Evolutionary conservation across 2,329 filamentous ascomycete species (phyloP).

Genomic region (Xylariaceae sp.): DNA sequence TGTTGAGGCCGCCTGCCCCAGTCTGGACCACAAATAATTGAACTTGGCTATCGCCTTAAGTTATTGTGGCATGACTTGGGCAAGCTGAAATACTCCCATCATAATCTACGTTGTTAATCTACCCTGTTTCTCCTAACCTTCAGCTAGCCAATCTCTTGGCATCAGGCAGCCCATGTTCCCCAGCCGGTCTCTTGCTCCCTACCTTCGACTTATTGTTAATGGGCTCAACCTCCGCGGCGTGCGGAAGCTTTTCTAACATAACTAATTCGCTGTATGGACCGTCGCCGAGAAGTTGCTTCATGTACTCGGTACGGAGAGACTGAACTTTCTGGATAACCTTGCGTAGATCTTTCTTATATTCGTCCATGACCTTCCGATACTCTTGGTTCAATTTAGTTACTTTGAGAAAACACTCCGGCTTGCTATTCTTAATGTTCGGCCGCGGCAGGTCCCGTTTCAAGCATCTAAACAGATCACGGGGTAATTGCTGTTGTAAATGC

Average conservation of each 20-base stretch:
- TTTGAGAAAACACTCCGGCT: not conserved
- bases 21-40: no score
- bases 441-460: not conserved
- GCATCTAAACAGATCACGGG: constrained; percentile 2
- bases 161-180: not conserved
- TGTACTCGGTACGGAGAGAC: constrained; percentile 3
- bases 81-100: no score
- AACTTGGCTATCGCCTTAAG: no score
- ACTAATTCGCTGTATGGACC: not conserved
- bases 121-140: no score
- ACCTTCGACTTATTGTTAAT: not conserved
- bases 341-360: not conserved
- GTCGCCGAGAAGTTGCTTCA: constrained; percentile 4
- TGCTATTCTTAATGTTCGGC: no score
- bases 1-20: no score
- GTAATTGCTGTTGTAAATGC: constrained; percentile 8
- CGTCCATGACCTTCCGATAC: not conserved
- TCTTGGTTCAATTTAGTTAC: constrained; percentile 5
- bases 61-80: no score
- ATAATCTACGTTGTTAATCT: no score
- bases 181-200: not conserved
- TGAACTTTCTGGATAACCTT: not conserved
- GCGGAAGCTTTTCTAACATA: not conserved
- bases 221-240: not conserved
- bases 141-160: constrained; percentile 5